Conservation (phyloP, 164 flowering plant genomes). For the Nymphaea thermarum region DNA sequence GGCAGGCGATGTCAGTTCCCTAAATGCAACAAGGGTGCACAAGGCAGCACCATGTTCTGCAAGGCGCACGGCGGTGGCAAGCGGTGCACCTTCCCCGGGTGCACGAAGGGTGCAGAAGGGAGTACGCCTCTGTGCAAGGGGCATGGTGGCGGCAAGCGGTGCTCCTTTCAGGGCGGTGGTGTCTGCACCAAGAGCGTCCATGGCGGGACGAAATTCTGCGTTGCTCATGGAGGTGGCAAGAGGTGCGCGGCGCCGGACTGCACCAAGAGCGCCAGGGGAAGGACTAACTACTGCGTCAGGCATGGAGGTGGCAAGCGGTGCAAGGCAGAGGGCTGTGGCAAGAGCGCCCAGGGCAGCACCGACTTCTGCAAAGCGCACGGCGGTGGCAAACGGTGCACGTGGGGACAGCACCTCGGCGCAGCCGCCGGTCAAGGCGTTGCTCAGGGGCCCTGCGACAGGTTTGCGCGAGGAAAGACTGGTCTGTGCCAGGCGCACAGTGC, state of each 20-base stretch:
- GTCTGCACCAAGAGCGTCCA: conserved; percentile 80
- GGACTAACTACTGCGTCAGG: conserved; percentile 78
- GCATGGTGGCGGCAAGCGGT: conserved; percentile 95
- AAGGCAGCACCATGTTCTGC: conserved; percentile 92
- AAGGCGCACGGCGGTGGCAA: conserved; percentile 96
- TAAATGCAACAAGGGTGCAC: conserved; percentile 81
- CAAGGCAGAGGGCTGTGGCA: conserved; percentile 61
- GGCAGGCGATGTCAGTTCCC: conserved; percentile 72
- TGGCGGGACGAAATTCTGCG: conserved; percentile 82
- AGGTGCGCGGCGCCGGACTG: conserved; percentile 77
- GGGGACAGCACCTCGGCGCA: conserved; percentile 24
- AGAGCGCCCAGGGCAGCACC: conserved; percentile 93
- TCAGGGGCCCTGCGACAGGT: conserved; percentile 56
- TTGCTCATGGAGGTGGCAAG: conserved; percentile 95
- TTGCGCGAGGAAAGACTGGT: conserved; percentile 82
- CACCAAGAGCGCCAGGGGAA: conserved; percentile 90
- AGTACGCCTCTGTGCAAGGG: conserved; percentile 90
- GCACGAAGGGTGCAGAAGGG: conserved; percentile 94
- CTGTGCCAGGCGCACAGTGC: conserved; percentile 76
- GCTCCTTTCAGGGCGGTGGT: conserved; percentile 68
- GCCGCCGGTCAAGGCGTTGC: too few species aligned
- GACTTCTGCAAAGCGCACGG: conserved; percentile 95
- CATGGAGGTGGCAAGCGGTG: conserved; percentile 96
- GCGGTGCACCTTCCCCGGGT: conserved; percentile 64
- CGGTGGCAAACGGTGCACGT: conserved; percentile 80